phyloP scores from a whole-genome alignment of 23 red algal genomes.

The Chondrus crispus region DNA sequence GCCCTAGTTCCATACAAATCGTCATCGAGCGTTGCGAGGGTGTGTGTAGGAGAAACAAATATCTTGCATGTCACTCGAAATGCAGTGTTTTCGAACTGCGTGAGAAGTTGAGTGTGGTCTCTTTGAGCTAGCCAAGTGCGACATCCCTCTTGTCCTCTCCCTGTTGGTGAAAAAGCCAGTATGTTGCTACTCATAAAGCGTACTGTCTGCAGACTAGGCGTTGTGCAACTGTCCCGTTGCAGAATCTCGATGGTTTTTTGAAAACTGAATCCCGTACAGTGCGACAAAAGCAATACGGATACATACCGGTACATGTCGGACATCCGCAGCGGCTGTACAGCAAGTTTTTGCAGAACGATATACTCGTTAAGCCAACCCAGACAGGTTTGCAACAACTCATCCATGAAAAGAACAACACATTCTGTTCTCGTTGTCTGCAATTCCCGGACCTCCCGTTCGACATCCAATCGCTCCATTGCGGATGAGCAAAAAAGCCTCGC shows the following conservation, averaged over 20 bases:
- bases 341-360: background rate
- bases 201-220: background rate
- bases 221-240: background rate
- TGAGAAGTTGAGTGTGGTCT: background rate
- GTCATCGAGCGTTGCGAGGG: background rate
- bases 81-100: background rate
- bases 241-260: conserved; percentile 4
- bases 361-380: background rate
- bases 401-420: background rate
- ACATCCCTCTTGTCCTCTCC: background rate
- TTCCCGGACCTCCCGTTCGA: background rate
- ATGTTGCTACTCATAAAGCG: background rate
- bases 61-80: background rate
- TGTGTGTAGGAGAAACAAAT: background rate
- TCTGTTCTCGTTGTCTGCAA: background rate
- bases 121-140: background rate
- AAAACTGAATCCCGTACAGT: background rate
- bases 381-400: background rate
- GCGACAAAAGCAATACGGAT: background rate
- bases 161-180: background rate
- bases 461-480: background rate
- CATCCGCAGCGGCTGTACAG: background rate
- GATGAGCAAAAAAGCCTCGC: background rate
- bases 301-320: conserved; percentile 14
- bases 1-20: background rate